Base-by-base conservation (phyloP, 1,139 yeast species). In the Blastobotrys niveus region DNA sequence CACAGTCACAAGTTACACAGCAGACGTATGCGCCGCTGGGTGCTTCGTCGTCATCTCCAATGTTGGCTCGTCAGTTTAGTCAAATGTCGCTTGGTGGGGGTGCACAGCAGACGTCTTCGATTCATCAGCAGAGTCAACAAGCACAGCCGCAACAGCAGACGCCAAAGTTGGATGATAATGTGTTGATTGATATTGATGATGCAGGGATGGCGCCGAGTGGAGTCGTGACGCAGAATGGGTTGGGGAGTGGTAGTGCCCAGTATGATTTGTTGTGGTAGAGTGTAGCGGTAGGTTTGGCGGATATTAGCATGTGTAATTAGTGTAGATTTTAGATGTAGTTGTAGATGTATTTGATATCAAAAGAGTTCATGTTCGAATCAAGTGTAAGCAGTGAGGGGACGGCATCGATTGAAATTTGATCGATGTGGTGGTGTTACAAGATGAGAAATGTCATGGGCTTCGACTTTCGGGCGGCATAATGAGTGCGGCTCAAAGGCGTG, bases 141-240 rank as follows among this genome's bases (percentile, higher is more conserved):
- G n/a, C n/a, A n/a, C n/a, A n/a, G n/a, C n/a, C n/a, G n/a, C n/a
- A n/a, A n/a, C n/a, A n/a, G n/a, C n/a, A n/a, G n/a, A n/a, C n/a
- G n/a, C n/a, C n/a, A n/a, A n/a, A n/a, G n/a, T n/a, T n/a, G n/a
- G 19, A 19, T 17, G 19, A 34, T 6, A 34, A 34, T 34, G 27
- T 34, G 5, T 19, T 34, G 38, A 34, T 34, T 34, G 38, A 34
- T 34, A 21, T 34, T 15, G 34, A 30, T 17, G 4, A 30, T 27
- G 17, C 14, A 4, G 31, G 31, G 3, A 17, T 15, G 15, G 36
- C 43, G 9, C 30, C 37, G 17, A 25, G 47, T n/a, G 48, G 47
- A 25, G 42, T 50, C 7, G 57, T 54, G 20, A 47, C 56, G 7
- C 58, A 55, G 36, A 55, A 55, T 37, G 59, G 59, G 3, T 31